Conservation (phyloP, 1,284 basidiomycete genomes). For the Fomitopsis betulina region DNA sequence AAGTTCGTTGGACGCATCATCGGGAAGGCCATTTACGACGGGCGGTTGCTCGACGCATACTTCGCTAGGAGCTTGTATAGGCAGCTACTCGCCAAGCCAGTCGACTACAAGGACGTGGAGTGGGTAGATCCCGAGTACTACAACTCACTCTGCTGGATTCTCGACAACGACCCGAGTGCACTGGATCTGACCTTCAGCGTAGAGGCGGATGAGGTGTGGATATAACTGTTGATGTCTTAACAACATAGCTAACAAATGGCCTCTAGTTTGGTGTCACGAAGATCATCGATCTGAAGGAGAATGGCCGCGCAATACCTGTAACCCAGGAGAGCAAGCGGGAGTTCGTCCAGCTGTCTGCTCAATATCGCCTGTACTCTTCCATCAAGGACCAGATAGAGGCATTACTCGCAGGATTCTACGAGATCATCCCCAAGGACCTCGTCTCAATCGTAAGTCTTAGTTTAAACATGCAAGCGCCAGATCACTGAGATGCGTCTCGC, state of each 20-base stretch:
- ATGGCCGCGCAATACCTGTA: slow-evolving; percentile 78
- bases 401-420: slow-evolving; percentile 90
- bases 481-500: slow-evolving; percentile 27
- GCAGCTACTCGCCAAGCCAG: slow-evolving; percentile 86
- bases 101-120: slow-evolving; percentile 92
- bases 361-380: slow-evolving; percentile 91
- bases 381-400: slow-evolving; percentile 97
- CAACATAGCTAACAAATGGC: neutral
- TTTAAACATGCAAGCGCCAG: neutral
- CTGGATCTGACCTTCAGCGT: slow-evolving; percentile 88
- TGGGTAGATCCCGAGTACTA: slow-evolving; percentile 97
- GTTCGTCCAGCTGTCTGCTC: slow-evolving; percentile 89
- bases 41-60: slow-evolving; percentile 94
- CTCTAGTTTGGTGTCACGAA: slow-evolving; percentile 83
- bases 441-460: slow-evolving; percentile 64
- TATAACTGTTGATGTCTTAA: slow-evolving; percentile 3
- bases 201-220: slow-evolving; percentile 82
- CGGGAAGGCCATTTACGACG: slow-evolving; percentile 94
- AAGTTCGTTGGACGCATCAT: slow-evolving; percentile 98
- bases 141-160: slow-evolving; percentile 88
- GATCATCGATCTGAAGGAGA: slow-evolving; percentile 81
- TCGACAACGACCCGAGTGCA: slow-evolving; percentile 85
- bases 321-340: slow-evolving; percentile 96
- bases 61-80: slow-evolving; percentile 95
- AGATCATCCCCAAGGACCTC: slow-evolving; percentile 88